Percentiles rank a stretch among this genome's conserved stretches.
Evolutionary conservation across 306 rosid genomes (phyloP).

Genomic region (Pyrus betulifolia): DNA sequence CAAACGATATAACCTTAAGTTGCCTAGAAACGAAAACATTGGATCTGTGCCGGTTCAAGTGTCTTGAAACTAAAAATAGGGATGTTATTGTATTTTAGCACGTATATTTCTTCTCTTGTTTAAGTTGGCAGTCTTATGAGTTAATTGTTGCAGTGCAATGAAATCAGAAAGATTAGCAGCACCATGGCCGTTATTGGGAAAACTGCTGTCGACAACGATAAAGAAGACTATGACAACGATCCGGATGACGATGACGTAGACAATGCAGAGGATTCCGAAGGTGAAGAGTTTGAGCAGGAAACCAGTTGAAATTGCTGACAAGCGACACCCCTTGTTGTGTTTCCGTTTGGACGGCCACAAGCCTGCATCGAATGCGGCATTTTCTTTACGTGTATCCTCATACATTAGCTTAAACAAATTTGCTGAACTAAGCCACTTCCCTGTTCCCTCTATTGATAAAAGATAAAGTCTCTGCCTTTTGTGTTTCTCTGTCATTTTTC

Average conservation of each 20-base stretch:
- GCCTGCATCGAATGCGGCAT: background rate
- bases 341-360: background rate
- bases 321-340: background rate
- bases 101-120: background rate
- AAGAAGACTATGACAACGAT: conserved; percentile 70
- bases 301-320: conserved; percentile 48
- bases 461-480: background rate
- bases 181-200: conserved; percentile 63
- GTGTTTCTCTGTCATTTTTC: background rate
- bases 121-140: background rate
- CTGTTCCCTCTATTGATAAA: background rate
- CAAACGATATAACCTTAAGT: background rate
- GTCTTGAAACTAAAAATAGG: background rate
- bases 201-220: conserved; percentile 55
- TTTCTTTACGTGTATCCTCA: background rate
- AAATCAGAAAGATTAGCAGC: conserved; percentile 62
- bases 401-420: background rate
- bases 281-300: conserved; percentile 94
- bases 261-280: conserved; percentile 84
- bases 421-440: background rate
- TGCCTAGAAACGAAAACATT: background rate
- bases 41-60: background rate
- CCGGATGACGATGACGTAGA: conserved; percentile 62
- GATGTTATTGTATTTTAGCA: background rate
- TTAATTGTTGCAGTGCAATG: conserved; percentile 56